phyloP scores from a whole-genome alignment of 306 rosid species.

The Sicyos baderoa region DNA sequence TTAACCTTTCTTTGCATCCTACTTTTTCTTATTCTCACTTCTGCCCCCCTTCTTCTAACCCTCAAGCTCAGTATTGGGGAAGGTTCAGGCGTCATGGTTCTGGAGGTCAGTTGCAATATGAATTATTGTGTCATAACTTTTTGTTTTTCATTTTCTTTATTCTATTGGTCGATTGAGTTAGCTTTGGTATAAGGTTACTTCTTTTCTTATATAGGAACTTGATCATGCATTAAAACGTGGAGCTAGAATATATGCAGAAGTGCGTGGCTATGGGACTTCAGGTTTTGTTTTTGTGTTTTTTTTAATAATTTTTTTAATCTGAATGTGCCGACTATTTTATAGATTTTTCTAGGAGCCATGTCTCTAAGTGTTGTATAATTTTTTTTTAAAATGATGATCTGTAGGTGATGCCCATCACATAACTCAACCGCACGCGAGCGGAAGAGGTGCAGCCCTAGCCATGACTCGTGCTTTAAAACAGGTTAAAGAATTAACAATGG shows the following conservation, averaged over 20 bases:
- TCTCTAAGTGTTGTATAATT: slow-evolving; percentile 20
- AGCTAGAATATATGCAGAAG: slow-evolving; percentile 81
- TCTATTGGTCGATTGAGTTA: slow-evolving; percentile 16
- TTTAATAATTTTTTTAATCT: too few relatives aligned
- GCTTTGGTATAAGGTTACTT: slow-evolving; percentile 17
- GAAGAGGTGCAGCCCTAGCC: slow-evolving; percentile 91
- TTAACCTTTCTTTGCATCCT: slow-evolving; percentile 1
- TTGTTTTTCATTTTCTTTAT: slow-evolving; percentile 18
- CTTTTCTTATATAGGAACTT: slow-evolving; percentile 47
- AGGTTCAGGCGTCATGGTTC: slow-evolving; percentile 77
- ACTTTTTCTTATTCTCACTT: slow-evolving; percentile 10
- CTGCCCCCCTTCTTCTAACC: slow-evolving; percentile 18
- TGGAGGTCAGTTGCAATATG: slow-evolving; percentile 54
- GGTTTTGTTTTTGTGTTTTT: too few relatives aligned
- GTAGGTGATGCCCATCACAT: slow-evolving; percentile 90
- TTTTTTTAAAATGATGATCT: slow-evolving; percentile 21
- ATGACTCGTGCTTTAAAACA: slow-evolving; percentile 76
- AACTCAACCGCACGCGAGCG: slow-evolving; percentile 80
- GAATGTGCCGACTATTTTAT: not conserved
- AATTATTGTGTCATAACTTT: not conserved
- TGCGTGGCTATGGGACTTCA: slow-evolving; percentile 95
- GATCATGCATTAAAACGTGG: slow-evolving; percentile 77
- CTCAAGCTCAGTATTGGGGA: slow-evolving; percentile 68
- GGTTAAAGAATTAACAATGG: slow-evolving; percentile 33
- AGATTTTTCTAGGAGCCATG: slow-evolving; percentile 13